Evolutionary conservation across 2,329 filamentous ascomycete species (phyloP), one percentile per base, ranked within the genome.

Genomic region (Elsinoe fawcettii): DNA sequence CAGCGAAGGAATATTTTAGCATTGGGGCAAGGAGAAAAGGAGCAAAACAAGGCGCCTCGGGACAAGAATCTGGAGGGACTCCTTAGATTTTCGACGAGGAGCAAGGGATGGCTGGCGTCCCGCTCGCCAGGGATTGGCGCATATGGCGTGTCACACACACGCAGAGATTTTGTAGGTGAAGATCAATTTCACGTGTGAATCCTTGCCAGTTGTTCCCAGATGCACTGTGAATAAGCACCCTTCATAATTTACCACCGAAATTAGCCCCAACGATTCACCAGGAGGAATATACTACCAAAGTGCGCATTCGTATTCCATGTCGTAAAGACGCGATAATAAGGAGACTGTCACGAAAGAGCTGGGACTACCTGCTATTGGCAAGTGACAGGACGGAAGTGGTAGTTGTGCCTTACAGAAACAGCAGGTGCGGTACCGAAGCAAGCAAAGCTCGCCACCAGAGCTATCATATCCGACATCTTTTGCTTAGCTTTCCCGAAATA

Each of bases 11-110:
- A 12, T 14, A 46, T 46, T 25, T 49, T 43, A 41, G 32, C 51
- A 25, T 51, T 56, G 39, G 20, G 12, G 66, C 47, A 51, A 63
- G 56, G 60, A 61, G 58, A 32, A 51, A 16, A 14, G 46, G 46
- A 32, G 46, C 25, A 32, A n/a, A 18, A 11, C 16, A 16, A 32
- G 46, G 46, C 46, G 46, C 46, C 11, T 25, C 27, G 46, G 25
- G 34, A 30, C 32, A 51, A 34, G 25, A 34, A 20, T 44, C 46
- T 32, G 30, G 11, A 18, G 27, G 30, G 46, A 18, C 16, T 34
- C 9, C 27, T 46, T 12, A 20, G 14, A 44, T 20, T n/a, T 34
- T 34, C 25, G 27, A 32, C 46, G n/a, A 34, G 46, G 25, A 20
- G 46, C 46, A 51, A 51, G 27, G 27, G 46, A 25, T 32, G 6